Base-by-base conservation (phyloP, 2,329 filamentous ascomycete genomes). In the Coniochaeta ligniaria region DNA sequence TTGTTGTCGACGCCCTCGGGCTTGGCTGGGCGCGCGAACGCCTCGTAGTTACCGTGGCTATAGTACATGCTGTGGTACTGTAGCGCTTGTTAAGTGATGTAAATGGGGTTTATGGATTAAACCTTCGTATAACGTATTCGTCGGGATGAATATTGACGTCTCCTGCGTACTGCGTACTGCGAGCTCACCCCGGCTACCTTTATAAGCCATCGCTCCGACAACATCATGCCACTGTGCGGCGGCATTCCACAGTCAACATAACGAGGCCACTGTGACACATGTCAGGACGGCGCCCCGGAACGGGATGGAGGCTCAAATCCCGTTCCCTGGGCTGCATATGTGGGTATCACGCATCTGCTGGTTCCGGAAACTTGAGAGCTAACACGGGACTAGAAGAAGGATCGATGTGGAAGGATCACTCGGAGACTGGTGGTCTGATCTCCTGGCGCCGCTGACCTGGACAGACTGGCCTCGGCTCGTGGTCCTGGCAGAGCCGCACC, bases 31-130 rank as follows among this genome's bases (percentile, higher is more conserved):
- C 63, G 62, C 2, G 65, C 64, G 59, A 66, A 66, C 11, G 65
- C 64, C 60, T 67, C 64, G 58, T 66, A 67, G 45, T 62, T 64
- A 12, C 63, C 60, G 47, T 70, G 69, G 61, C 68, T 71, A 31
- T 63, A 61, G 36, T 72, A 67, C 65, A 73, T 71, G 12, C 66
- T 65, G 59, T 38, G 31, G 12, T 56, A 35, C 45, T 50, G 14
- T 24, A 28, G 7, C 22, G 9, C 20, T 20, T 17, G 47, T 52
- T 4, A 28, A 52, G 12, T n/a, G 47, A 31, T 28, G 26, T 52
- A 52, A 31, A 24, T 26, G 5, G 24, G 26, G 24, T 50, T 14
- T 47, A 47, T 26, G 22, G 43, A 12, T 22, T 52, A 52, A 52
- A 12, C 3, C 7, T 52, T 31, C 14, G 17, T n/a, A 3, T 7